phyloP scores from a whole-genome alignment of 2,329 filamentous ascomycete genomes.

The Knoxdaviesia capensis region DNA sequence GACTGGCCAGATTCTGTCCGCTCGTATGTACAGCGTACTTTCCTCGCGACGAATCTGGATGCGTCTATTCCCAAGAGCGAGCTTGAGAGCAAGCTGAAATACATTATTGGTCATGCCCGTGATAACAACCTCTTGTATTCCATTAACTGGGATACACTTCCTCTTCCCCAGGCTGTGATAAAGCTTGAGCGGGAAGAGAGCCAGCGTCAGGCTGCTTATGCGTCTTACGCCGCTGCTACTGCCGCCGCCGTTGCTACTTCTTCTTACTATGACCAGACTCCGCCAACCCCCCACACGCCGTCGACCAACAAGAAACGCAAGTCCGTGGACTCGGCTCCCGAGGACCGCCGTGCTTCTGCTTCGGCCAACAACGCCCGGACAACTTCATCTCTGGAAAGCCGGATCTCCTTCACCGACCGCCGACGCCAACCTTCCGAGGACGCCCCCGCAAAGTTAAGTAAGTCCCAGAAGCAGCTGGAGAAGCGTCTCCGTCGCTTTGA shows the following conservation, averaged over 20 bases:
- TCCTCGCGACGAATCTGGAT: conserved; percentile 52
- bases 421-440: conserved; percentile 17
- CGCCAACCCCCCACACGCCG: not conserved
- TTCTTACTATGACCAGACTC: conserved; percentile 7
- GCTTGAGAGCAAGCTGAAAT: conserved; percentile 68
- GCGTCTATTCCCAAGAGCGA: conserved; percentile 42
- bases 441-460: conserved; percentile 44
- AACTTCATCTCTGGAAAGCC: conserved; percentile 41
- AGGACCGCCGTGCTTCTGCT: conserved; percentile 26
- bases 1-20: conserved; percentile 72
- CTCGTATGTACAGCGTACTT: conserved; percentile 75
- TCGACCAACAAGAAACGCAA: conserved; percentile 55
- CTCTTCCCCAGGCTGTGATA: conserved; percentile 70
- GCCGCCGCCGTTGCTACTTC: conserved; percentile 10
- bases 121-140: conserved; percentile 49
- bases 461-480: conserved; percentile 72
- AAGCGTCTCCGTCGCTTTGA: conserved; percentile 81
- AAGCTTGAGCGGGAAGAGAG: conserved; percentile 40
- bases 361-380: conserved; percentile 34
- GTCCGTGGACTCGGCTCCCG: conserved; percentile 41
- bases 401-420: conserved; percentile 41
- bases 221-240: conserved; percentile 14
- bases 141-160: conserved; percentile 67
- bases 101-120: conserved; percentile 66
- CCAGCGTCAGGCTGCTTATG: conserved; percentile 14